Percentiles rank a stretch among this genome's conserved stretches.
phyloP scores from a whole-genome alignment of 2,329 filamentous ascomycete genomes.

The Zalaria sp. region DNA sequence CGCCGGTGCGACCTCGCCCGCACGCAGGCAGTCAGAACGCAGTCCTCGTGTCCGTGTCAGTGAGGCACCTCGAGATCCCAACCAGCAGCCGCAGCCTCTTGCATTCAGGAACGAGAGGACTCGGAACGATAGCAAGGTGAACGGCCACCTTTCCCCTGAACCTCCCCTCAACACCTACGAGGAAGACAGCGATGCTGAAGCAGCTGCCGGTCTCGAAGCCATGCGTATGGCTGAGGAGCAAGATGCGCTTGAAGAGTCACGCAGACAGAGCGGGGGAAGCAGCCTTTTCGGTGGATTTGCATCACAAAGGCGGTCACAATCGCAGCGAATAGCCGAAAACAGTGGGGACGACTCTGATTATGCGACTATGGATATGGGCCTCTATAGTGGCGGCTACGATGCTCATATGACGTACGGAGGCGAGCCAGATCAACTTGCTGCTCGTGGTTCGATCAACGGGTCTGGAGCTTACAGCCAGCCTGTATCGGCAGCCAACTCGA shows the following conservation, averaged over 20 bases:
- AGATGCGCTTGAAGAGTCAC: constrained; percentile 47
- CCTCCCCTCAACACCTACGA: constrained; percentile 23
- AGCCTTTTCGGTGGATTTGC: constrained; percentile 37
- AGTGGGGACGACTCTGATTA: constrained; percentile 52
- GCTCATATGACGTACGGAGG: constrained; percentile 47
- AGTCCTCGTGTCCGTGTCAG: constrained; percentile 24
- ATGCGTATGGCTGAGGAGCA: constrained; percentile 72
- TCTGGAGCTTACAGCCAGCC: constrained; percentile 20
- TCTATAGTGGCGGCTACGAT: constrained; percentile 59
- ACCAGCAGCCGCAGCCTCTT: constrained; percentile 13
- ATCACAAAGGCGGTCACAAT: constrained; percentile 18
- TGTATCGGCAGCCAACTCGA: constrained; percentile 29
- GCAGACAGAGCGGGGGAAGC: constrained; percentile 43
- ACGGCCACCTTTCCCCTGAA: constrained; percentile 33
- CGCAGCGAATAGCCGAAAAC: constrained; percentile 18
- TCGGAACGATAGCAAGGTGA: constrained; percentile 11
- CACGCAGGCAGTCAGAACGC: constrained; percentile 5
- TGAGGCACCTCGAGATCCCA: constrained; percentile 14
- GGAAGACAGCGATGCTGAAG: constrained; percentile 81
- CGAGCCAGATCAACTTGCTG: constrained; percentile 28
- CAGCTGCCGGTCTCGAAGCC: constrained; percentile 67
- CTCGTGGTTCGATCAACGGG: constrained; percentile 16
- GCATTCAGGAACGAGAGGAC: constrained; percentile 10
- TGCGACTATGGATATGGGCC: constrained; percentile 53
- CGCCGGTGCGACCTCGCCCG: constrained; percentile 9